Base-by-base conservation (phyloP, 345 rosid genomes). In the Crucihimalaya himalaica region DNA sequence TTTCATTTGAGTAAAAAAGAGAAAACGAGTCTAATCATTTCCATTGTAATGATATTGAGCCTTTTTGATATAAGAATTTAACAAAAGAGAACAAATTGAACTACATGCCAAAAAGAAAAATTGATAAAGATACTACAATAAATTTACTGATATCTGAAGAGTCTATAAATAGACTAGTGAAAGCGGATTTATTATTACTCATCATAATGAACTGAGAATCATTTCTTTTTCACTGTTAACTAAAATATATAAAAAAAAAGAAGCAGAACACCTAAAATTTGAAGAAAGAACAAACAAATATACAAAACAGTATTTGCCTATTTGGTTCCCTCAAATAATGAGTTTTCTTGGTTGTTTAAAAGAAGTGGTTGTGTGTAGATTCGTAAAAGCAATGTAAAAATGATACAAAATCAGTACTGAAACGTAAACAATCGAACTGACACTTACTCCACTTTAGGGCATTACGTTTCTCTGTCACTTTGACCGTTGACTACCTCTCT, bases 401-500 rank as follows among this genome's bases (percentile, higher is more conserved):
- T 42, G 31, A 66, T 32, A 31, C 60, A 56, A 53, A 61, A 48
- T 23, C 31, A 43, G 79, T 52, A 63, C 35, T 35, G 70, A 62
- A 63, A 45, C 70, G 71, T 55, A 76, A 63, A 64, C 43, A 25
- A 62, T 61, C 65, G 23, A 34, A 70, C 80, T 63, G 80, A 76
- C 80, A 70, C 35, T 28, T 64, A 54, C 34, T 70, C 75, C 66
- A 46, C 75, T 70, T 70, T 70, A 55, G 47, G 66, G 40, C 80
- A 54, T 70, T 76, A 70, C 74, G 75, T 76, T 63, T 62, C 66
- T 70, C 75, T 76, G 71, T 76, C 70, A 69, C 80, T 76, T 76
- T 76, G 80, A 76, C 80, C 80, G 71, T 76, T 76, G 80, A 76
- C 80, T 27, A 34, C 66, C 60, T 57, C 42, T 71, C 68, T 19